Evolutionary conservation across 805 yeast genomes (phyloP), one percentile per base, ranked within the genome.

Genomic region (Candida insectorum): DNA sequence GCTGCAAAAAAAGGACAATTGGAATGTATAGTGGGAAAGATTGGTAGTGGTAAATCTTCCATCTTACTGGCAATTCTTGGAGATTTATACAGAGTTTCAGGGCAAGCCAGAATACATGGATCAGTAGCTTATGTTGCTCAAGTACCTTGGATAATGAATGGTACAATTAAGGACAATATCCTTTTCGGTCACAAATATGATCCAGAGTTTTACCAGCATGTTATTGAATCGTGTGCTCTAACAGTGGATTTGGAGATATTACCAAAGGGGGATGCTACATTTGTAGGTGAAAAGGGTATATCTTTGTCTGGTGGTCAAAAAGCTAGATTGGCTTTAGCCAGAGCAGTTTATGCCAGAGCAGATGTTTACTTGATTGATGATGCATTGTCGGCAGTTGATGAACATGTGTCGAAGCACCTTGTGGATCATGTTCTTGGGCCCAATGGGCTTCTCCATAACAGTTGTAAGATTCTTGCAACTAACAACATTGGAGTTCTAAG

Each of bases 261-360:
- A 40, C 87, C 95, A 2, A 84, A 86, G 51, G 96, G 96, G 33
- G 97, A 93, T 55, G 70, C 69, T 31, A 93, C 98, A 5, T 77
- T 85, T 47, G 97, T 91, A 38, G 98, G 98, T 43, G 98, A 91
- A 63, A 87, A 91, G 57, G 98, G 98, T 43, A 89, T 91, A 31
- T 85, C 97, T 11, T 69, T 91, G 31, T 85, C 95, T 26, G 98
- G 98, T 31, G 98, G 98, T 28, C 97, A 93, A 59, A 93, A 93
- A 70, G 97, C 98, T 0, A 79, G 98, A 55, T 71, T 93, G 22
- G 80, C 95, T 1, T 71, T 91, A 33, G 97, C 98, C 0, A 76
- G 98, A 54, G 97, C 98, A 7, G 96, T 93, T 6, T 91, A 93
- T 54, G 75, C 96, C 8, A 72, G 97, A 43, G 94, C 97, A 3